Evolutionary conservation across 2,329 filamentous ascomycete species (phyloP).

Genomic region (Nannizziopsis barbatae): DNA sequence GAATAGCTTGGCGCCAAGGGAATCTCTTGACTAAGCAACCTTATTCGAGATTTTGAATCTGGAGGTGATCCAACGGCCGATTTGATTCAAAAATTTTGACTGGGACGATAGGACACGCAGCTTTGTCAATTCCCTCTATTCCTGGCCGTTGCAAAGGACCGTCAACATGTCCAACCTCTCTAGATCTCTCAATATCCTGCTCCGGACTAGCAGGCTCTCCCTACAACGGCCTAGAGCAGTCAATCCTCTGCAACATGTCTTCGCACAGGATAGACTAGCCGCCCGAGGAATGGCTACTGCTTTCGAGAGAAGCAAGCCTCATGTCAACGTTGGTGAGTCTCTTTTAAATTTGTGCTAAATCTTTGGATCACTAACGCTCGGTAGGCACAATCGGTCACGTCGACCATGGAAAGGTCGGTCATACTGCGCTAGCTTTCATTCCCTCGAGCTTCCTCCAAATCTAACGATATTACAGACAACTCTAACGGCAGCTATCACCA

Average conservation of each 20-base stretch:
- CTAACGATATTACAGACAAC: constrained; percentile 58
- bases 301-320: constrained; percentile 86
- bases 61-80: constrained; percentile 2
- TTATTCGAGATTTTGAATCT: constrained; percentile 24
- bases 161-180: constrained; percentile 68
- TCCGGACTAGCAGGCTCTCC: constrained; percentile 69
- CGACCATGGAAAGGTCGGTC: constrained; percentile 87
- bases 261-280: constrained; percentile 35
- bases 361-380: not conserved
- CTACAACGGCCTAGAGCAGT: constrained; percentile 55
- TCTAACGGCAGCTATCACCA: constrained; percentile 96
- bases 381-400: constrained; percentile 94
- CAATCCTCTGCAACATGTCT: constrained; percentile 60
- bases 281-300: constrained; percentile 48
- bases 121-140: constrained; percentile 14
- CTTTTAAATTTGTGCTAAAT: not conserved
- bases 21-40: constrained; percentile 25
- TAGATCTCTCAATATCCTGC: constrained; percentile 64
- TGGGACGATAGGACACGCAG: not conserved
- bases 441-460: constrained; percentile 11
- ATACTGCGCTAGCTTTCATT: not conserved
- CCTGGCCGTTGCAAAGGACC: constrained; percentile 22
- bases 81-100: constrained; percentile 8
- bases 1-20: not conserved
- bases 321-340: constrained; percentile 84